A percentile compares a stretch with the other conserved stretches of the same genome.
Conservation (phyloP, 1,284 basidiomycete species). For the Pyrrhoderma noxium region DNA sequence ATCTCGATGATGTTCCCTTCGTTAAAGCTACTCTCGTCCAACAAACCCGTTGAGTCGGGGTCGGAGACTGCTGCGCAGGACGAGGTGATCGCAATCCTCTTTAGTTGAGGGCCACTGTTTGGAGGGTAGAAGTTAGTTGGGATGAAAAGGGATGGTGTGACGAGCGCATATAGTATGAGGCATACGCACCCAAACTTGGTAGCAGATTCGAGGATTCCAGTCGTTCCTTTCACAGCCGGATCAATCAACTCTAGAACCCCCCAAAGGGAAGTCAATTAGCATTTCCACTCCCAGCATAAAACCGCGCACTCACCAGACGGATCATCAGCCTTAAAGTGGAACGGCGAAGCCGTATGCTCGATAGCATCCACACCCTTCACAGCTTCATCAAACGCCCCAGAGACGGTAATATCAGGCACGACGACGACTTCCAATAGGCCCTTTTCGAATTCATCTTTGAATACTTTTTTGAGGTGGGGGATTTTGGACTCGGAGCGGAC, state of each 20-base stretch:
- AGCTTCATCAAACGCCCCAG: conserved; percentile 62
- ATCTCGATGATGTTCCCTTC: conserved; percentile 12
- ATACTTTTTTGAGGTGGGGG: conserved; percentile 34
- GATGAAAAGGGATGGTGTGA: too few relatives aligned
- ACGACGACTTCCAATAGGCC: conserved; percentile 16
- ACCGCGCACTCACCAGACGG: conserved; percentile 25
- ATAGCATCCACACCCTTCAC: conserved; percentile 59
- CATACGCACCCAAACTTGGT: conserved; percentile 14
- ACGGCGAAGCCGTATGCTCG: conserved; percentile 41
- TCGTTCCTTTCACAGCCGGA: conserved; percentile 17
- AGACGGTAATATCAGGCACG: conserved; percentile 16
- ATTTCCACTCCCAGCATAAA: background rate
- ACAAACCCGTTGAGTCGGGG: conserved; percentile 1
- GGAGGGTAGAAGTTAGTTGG: background rate
- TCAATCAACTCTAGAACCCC: conserved; percentile 13
- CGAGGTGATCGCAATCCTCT: conserved; percentile 12
- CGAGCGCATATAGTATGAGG: background rate
- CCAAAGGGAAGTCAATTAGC: background rate
- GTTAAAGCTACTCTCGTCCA: conserved; percentile 16
- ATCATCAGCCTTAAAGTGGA: conserved; percentile 30
- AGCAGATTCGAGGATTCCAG: conserved; percentile 16
- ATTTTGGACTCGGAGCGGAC: conserved; percentile 47
- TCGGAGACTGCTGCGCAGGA: conserved; percentile 14
- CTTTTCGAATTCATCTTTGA: conserved; percentile 22
- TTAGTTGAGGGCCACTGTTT: conserved; percentile 14